A percentile compares a stretch with the other conserved stretches of the same genome.
phyloP scores from a whole-genome alignment of 2,329 filamentous ascomycete genomes.

The Pseudophaeomoniella oleicola region DNA sequence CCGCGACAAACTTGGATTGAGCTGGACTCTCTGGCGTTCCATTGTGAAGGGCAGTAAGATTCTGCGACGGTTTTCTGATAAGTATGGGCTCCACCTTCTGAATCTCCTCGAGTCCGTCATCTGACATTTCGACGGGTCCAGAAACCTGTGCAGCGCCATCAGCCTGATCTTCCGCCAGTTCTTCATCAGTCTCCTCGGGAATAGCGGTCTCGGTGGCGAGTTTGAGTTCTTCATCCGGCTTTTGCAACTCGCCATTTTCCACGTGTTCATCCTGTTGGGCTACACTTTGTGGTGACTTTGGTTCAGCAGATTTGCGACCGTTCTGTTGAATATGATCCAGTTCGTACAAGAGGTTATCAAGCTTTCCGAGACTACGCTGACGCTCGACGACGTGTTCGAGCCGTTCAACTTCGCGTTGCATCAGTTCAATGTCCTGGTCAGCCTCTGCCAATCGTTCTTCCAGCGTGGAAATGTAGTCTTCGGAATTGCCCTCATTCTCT shows the following conservation, averaged over 20 bases:
- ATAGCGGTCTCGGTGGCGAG: conserved; percentile 30
- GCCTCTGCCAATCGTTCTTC: conserved; percentile 91
- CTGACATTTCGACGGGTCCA: conserved; percentile 10
- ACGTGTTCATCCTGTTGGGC: conserved; percentile 11
- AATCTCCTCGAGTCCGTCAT: conserved; percentile 20
- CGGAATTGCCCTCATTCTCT: conserved; percentile 78
- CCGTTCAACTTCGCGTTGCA: conserved; percentile 91
- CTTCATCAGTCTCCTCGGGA: conserved; percentile 28
- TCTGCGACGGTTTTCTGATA: conserved; percentile 34
- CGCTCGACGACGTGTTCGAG: conserved; percentile 91
- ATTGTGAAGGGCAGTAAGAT: conserved; percentile 17
- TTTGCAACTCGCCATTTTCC: conserved; percentile 3
- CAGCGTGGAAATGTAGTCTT: conserved; percentile 94
- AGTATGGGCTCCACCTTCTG: conserved; percentile 20
- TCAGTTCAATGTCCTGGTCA: conserved; percentile 88
- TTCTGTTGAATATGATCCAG: conserved; percentile 64
- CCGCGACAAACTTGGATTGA: conserved; percentile 72
- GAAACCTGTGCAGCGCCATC: conserved; percentile 12
- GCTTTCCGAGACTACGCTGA: conserved; percentile 83
- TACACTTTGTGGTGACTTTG: conserved; percentile 25
- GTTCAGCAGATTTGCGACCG: conserved; percentile 24
- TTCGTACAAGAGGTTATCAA: conserved; percentile 84
- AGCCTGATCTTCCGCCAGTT: conserved; percentile 18
- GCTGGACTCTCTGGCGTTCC: conserved; percentile 53
- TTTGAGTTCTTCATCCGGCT: conserved; percentile 25